Evolutionary conservation across 2,329 filamentous ascomycete species (phyloP).

Genomic region (Dothideomycetes sp.): DNA sequence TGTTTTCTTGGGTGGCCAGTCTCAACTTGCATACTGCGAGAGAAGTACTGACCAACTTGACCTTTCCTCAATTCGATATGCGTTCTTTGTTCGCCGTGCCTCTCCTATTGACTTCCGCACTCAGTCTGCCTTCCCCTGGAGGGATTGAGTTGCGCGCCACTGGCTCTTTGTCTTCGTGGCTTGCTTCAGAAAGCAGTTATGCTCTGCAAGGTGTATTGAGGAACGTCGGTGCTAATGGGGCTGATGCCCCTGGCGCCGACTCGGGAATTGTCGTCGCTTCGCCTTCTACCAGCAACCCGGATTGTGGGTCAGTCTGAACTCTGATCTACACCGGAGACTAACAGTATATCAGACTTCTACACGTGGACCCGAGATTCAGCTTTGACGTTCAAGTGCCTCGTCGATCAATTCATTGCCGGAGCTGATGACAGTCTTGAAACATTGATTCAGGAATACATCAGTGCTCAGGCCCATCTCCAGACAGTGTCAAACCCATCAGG

Average conservation of each 20-base stretch:
- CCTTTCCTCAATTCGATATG: slow-evolving; percentile 2
- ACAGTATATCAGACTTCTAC: slow-evolving; percentile 50
- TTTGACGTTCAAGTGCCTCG: slow-evolving; percentile 56
- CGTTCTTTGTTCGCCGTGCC: slow-evolving; percentile 6
- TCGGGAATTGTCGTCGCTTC: slow-evolving; percentile 45
- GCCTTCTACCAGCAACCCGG: slow-evolving; percentile 41
- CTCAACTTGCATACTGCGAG: background rate
- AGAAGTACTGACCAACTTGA: background rate
- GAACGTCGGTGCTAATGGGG: slow-evolving; percentile 45
- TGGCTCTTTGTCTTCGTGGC: slow-evolving; percentile 19
- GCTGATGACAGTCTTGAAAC: slow-evolving; percentile 45
- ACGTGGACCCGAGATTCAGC: slow-evolving; percentile 71
- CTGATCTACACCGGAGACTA: background rate
- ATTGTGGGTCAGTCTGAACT: slow-evolving; percentile 32
- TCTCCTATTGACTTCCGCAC: slow-evolving; percentile 5
- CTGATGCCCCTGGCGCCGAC: slow-evolving; percentile 34
- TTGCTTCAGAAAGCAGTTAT: slow-evolving; percentile 34
- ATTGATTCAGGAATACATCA: slow-evolving; percentile 57
- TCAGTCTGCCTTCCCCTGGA: slow-evolving; percentile 10
- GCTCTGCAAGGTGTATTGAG: slow-evolving; percentile 42
- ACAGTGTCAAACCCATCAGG: slow-evolving; percentile 60
- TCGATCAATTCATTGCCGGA: slow-evolving; percentile 56
- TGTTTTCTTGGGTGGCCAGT: background rate
- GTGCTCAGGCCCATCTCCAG: slow-evolving; percentile 55
- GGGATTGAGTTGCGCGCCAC: slow-evolving; percentile 11